Evolutionary conservation across 176 grass and related monocot species (phyloP).

Genomic region (Hyparrhenia diplandra): DNA sequence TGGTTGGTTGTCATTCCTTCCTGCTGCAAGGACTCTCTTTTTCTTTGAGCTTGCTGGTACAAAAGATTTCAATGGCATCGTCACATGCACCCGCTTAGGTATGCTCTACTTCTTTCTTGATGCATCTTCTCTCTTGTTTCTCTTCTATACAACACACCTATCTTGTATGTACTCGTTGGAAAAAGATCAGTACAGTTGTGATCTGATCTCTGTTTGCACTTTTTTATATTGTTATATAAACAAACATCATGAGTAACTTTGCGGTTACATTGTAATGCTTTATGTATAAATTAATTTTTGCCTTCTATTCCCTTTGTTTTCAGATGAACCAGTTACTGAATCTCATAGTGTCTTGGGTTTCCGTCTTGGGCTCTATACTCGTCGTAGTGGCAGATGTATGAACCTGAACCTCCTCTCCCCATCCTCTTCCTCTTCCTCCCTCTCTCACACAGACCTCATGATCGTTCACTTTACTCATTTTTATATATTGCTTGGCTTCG

Average conservation of each 20-base stretch:
- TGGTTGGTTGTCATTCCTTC: no score
- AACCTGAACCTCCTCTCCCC: background rate
- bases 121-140: background rate
- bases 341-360: slow-evolving; percentile 11
- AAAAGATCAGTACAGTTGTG: background rate
- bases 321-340: slow-evolving; percentile 22
- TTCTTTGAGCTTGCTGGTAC: background rate
- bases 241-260: background rate
- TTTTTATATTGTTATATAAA: background rate
- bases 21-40: no score
- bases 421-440: background rate
- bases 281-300: background rate
- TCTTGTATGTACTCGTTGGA: no score
- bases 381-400: slow-evolving; percentile 19
- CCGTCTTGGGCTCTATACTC: slow-evolving; percentile 12
- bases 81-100: slow-evolving; percentile 4
- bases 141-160: background rate
- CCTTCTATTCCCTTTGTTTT: background rate
- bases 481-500: background rate
- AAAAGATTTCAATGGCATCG: background rate
- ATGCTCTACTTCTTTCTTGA: no score
- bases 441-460: background rate
- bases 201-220: background rate
- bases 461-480: no score
- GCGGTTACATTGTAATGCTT: background rate